Conservation (phyloP, 202 grass and related monocot species). For the Eragrostis tef region DNA sequence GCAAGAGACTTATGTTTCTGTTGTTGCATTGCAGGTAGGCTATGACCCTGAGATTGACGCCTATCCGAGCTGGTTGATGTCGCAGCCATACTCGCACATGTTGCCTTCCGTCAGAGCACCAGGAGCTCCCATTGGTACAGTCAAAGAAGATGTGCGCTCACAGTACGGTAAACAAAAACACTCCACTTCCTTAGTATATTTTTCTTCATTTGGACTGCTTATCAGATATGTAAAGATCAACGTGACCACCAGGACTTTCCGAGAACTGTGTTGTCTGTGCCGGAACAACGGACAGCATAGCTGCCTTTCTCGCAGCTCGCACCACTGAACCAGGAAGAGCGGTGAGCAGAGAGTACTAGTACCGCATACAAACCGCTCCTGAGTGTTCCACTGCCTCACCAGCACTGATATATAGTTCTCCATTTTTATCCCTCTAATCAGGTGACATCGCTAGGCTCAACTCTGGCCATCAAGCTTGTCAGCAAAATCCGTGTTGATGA, state of each 20-base stretch:
- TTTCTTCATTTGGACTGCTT: neutral
- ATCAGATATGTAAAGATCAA: neutral
- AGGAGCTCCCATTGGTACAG: conserved; percentile 52
- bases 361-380: neutral
- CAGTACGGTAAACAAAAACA: conserved; percentile 54
- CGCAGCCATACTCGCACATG: conserved; percentile 65
- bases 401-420: neutral
- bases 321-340: conserved; percentile 61
- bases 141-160: conserved; percentile 64
- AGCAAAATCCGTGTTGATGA: conserved; percentile 66
- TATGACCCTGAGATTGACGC: conserved; percentile 70
- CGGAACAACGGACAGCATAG: conserved; percentile 86
- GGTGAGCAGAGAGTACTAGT: conserved; percentile 45
- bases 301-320: conserved; percentile 72
- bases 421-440: neutral
- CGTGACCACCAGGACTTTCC: conserved; percentile 47
- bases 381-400: neutral
- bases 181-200: neutral
- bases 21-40: conserved; percentile 50
- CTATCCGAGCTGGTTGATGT: conserved; percentile 73
- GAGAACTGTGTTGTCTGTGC: conserved; percentile 62
- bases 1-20: neutral
- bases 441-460: conserved; percentile 58
- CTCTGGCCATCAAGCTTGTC: conserved; percentile 80
- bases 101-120: conserved; percentile 69